Evolutionary conservation across 2,329 filamentous ascomycete species (phyloP), one percentile per base, ranked within the genome.

Genomic region (Colletotrichum caudatum): DNA sequence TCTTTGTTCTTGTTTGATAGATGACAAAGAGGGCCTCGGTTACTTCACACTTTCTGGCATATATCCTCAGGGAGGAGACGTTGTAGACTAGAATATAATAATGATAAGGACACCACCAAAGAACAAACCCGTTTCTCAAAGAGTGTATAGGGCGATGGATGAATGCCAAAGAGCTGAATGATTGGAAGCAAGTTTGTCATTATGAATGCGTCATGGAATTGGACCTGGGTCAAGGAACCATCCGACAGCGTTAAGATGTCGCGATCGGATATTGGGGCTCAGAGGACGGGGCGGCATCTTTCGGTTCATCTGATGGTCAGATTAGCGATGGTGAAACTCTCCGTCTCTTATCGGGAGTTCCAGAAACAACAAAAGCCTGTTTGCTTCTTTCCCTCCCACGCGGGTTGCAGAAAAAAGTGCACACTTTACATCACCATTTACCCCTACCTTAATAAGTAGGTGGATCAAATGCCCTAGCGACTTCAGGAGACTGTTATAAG

Each of bases 271-370:
- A 29, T 33, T 44, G 48, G 56, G 20, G 37, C 46, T 53, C n/a
- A 26, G 26, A 29, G 33, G 20, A 35, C 23, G 33, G 20, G 35
- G 46, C n/a, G 37, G 33, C 50, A 54, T 26, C 53, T 59, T 54
- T n/a, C 59, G 37, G 66, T 65, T 69, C 66, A 54, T 66, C 54
- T n/a, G 44, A 66, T 53, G 29, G 16, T 2, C 11, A 54, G 33
- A 26, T 26, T 11, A 33, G 41, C n/a, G 14, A 39, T 20, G 6
- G 16, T 26, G 26, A 58, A 64, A 56, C 33, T 61, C 35, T 35
- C 33, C 46, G 51, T 53, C 11, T 50, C 26, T 60, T 33, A 18
- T 26, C 33, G 29, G 23, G 33, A 37, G 46, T 26, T 39, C 46
- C 46, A 62, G 46, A 51, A 33, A 26, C n/a, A 1, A 62, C 14